A percentile compares a stretch with the other conserved stretches of the same genome.
phyloP scores from a whole-genome alignment of 2,329 filamentous ascomycete species.

The Beauveria asiatica region DNA sequence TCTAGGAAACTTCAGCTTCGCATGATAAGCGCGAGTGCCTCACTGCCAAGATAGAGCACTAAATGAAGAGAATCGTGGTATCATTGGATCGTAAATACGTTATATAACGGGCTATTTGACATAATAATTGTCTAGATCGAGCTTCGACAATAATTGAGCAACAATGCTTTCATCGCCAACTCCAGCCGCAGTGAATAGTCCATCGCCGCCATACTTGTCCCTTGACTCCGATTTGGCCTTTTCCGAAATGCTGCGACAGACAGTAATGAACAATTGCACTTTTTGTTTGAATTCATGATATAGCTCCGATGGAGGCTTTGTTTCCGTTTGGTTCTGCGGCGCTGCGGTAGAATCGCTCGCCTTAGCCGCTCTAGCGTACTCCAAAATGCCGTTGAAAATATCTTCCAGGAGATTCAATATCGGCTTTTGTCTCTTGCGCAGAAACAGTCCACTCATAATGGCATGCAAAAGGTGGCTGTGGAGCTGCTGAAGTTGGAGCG shows the following conservation, averaged over 20 bases:
- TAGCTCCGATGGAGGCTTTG: constrained; percentile 31
- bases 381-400: constrained; percentile 64
- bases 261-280: constrained; percentile 63
- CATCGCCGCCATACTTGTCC: constrained; percentile 21
- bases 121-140: constrained; percentile 67
- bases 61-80: not conserved
- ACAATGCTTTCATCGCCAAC: constrained; percentile 49
- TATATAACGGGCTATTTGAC: constrained; percentile 15
- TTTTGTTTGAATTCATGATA: constrained; percentile 64
- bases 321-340: constrained; percentile 16
- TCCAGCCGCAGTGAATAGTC: constrained; percentile 23
- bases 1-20: not conserved
- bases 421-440: constrained; percentile 67
- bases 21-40: not conserved
- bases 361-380: constrained; percentile 51
- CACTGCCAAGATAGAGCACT: not conserved
- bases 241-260: constrained; percentile 59
- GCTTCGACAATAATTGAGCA: constrained; percentile 56
- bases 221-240: constrained; percentile 38
- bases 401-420: constrained; percentile 66
- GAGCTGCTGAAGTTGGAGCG: constrained; percentile 57
- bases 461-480: constrained; percentile 68
- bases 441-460: constrained; percentile 64
- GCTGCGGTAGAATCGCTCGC: constrained; percentile 25
- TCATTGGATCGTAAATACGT: not conserved